A percentile compares a stretch with the other conserved stretches of the same genome.
Conservation (phyloP, 2,329 filamentous ascomycete genomes). For the Tetracladium maxilliforme region DNA sequence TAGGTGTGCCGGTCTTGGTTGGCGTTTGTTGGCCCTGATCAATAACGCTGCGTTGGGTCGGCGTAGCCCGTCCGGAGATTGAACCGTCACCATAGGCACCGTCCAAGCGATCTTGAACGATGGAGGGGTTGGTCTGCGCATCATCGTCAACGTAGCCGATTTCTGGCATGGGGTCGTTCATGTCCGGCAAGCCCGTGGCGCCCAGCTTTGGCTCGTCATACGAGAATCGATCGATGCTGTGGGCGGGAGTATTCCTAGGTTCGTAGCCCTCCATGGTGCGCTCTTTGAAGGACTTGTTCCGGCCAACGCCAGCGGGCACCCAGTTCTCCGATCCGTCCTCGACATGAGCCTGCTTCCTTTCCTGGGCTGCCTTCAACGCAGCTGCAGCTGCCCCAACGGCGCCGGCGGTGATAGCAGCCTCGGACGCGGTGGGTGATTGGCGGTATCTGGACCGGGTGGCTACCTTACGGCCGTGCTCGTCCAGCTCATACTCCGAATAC, state of each 20-base stretch:
- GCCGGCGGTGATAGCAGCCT: slow-evolving; percentile 11
- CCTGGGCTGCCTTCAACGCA: slow-evolving; percentile 1
- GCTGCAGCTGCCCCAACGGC: slow-evolving; percentile 12
- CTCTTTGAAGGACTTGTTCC: slow-evolving; percentile 53
- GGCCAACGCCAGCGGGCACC: slow-evolving; percentile 28
- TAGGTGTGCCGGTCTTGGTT: background rate
- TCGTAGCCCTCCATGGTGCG: slow-evolving; percentile 41
- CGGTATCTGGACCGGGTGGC: slow-evolving; percentile 14
- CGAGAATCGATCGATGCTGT: slow-evolving; percentile 42
- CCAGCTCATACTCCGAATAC: slow-evolving; percentile 17
- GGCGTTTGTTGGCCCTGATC: background rate
- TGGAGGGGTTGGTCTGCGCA: slow-evolving; percentile 70
- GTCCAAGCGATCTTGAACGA: slow-evolving; percentile 61
- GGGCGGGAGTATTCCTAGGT: slow-evolving; percentile 35
- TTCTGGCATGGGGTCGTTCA: slow-evolving; percentile 60
- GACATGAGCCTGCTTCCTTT: slow-evolving; percentile 1
- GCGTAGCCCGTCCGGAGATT: slow-evolving; percentile 34
- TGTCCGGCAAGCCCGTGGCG: slow-evolving; percentile 54
- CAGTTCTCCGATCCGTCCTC: slow-evolving; percentile 9
- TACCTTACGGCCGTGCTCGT: slow-evolving; percentile 15
- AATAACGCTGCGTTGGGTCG: slow-evolving; percentile 14
- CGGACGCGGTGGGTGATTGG: slow-evolving; percentile 7
- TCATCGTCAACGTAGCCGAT: slow-evolving; percentile 50
- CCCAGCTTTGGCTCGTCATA: slow-evolving; percentile 39
- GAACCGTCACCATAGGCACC: slow-evolving; percentile 17